Evolutionary conservation across 1,139 yeast genomes (phyloP), one percentile per base, ranked within the genome.

Genomic region (Yarrowia galli): DNA sequence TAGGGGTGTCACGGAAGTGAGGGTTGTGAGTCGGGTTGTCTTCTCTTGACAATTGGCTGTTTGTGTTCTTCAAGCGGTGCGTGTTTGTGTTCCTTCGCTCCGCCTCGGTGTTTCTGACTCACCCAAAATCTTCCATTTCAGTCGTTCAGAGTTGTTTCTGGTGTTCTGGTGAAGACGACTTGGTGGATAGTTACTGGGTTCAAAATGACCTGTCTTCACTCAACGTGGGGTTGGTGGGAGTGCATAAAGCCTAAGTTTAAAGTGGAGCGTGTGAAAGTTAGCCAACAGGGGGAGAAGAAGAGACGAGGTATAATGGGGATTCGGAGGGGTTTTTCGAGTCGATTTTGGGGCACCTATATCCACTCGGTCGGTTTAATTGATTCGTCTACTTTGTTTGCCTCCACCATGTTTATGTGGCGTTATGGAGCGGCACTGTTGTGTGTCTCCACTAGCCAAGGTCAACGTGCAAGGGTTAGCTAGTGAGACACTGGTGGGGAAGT

Each of bases 61-160:
- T 5, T 28, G n/a, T n/a, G n/a, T n/a, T n/a, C n/a, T n/a, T n/a
- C n/a, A n/a, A n/a, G n/a, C n/a, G 16, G 18, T 15, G 18, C 18
- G 18, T 38, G 45, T n/a, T 3, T 6, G 16, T 6, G 45, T n/a
- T 5, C n/a, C n/a, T n/a, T n/a, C n/a, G n/a, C n/a, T n/a, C n/a
- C n/a, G n/a, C n/a, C n/a, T n/a, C 32, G 32, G 32, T 28, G 6
- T 28, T 10, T 28, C 32, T 28, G 8, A 66, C 77, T 22, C 69
- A 75, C 77, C 77, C 77, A 68, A 72, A 75, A 65, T 75, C 76
- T 64, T 75, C 77, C 77, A 75, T 75, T 42, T 20, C 35, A 22
- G 46, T 54, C 43, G 35, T 56, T 56, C 18, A 35, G 36, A 25
- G 13, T 25, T 22, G 23, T 40, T 38, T 36, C 25, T 25, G 49